These are phyloP conservation scores for Hemileia vastatrix DNA, from an alignment of 1,284 basidiomycete species.

Conservation along the genomic window DNA sequence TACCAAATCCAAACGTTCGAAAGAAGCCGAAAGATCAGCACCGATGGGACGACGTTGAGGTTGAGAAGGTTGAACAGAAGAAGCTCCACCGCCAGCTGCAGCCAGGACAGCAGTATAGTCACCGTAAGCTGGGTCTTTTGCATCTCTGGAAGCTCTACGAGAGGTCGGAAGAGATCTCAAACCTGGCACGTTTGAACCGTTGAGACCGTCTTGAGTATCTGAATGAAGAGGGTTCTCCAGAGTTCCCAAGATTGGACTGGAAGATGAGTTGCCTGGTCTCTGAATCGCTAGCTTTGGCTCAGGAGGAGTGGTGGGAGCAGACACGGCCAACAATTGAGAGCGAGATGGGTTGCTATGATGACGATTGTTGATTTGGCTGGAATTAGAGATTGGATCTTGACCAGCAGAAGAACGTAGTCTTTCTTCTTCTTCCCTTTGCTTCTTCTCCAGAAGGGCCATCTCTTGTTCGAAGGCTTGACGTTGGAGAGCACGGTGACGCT, in stretches of 20 bases:
- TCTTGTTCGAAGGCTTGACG: constrained; percentile 35
- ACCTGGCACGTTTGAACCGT: constrained; percentile 27
- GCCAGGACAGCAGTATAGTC: constrained; percentile 26
- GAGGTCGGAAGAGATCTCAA: constrained; percentile 7
- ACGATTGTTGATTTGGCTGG: not conserved
- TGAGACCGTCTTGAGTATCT: too few relatives aligned
- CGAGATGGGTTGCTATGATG: not conserved
- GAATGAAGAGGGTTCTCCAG: constrained; percentile 1
- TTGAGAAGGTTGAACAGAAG: not conserved
- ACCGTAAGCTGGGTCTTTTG: constrained; percentile 27
- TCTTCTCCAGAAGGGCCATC: constrained; percentile 31
- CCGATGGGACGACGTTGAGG: not conserved
- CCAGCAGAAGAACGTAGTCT: constrained; percentile 25
- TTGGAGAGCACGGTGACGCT: constrained; percentile 33
- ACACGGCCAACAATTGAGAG: too few relatives aligned
- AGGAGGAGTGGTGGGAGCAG: constrained; percentile 30
- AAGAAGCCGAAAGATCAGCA: constrained; percentile 18
- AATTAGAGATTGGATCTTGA: constrained; percentile 1
- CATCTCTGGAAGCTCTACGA: not conserved
- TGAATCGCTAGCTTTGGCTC: constrained; percentile 11
- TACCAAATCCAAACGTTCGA: constrained; percentile 19
- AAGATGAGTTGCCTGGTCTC: constrained; percentile 4
- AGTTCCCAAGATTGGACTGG: too few relatives aligned
- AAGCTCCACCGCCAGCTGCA: not conserved
- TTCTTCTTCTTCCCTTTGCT: constrained; percentile 34